These are phyloP conservation scores for Globisporangium paddicum DNA, from an alignment of 352 stramenopile species.

Conservation along the genomic window DNA sequence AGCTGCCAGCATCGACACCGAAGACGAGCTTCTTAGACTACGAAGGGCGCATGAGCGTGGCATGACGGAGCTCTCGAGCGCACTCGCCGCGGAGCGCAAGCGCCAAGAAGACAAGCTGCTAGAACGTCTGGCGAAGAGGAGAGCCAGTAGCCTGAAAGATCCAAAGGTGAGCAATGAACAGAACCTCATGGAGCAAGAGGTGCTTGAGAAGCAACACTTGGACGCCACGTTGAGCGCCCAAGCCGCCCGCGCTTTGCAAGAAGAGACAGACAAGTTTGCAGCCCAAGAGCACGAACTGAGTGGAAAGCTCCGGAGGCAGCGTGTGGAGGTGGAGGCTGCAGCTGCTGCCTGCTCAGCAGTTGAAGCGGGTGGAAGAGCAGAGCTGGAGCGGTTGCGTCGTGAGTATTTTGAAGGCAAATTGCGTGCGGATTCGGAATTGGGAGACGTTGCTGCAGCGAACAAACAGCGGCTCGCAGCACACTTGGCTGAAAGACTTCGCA, in stretches of 20 bases:
- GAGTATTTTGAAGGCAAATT: constrained; percentile 21
- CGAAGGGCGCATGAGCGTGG: constrained; percentile 19
- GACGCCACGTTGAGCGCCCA: constrained; percentile 20
- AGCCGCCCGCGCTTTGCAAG: constrained; percentile 14
- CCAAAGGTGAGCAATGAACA: constrained; percentile 9
- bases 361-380: constrained; percentile 19
- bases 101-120: constrained; percentile 34
- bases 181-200: constrained; percentile 18
- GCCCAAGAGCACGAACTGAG: constrained; percentile 3
- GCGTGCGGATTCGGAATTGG: constrained; percentile 10
- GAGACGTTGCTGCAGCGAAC: constrained; percentile 9
- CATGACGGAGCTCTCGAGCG: constrained; percentile 13
- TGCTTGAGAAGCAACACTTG: constrained; percentile 15
- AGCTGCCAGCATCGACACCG: background rate
- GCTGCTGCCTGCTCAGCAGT: constrained; percentile 23
- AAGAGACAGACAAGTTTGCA: constrained; percentile 18
- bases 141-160: background rate
- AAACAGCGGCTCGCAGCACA: constrained; percentile 4
- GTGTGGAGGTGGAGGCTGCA: constrained; percentile 17
- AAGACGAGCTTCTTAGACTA: constrained; percentile 18
- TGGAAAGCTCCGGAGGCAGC: background rate
- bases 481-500: background rate
- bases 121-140: constrained; percentile 20
- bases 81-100: constrained; percentile 22
- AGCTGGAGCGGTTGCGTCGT: constrained; percentile 20